Percentiles rank a stretch among this genome's conserved stretches.
These are phyloP conservation scores for Trichoderma gracile DNA, from an alignment of 2,329 filamentous ascomycete species.

Conservation along the genomic window DNA sequence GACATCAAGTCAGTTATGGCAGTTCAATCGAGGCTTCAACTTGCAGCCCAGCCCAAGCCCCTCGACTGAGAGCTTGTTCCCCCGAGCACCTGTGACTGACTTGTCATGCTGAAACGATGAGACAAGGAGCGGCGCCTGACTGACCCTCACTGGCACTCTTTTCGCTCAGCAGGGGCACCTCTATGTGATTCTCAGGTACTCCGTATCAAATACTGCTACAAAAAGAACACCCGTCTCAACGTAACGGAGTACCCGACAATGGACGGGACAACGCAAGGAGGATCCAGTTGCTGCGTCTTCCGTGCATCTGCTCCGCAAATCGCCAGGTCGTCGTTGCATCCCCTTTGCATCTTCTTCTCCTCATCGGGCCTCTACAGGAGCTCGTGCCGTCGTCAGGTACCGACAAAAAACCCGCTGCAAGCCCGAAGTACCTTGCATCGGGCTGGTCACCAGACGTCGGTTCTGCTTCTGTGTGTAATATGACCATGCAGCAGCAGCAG, in stretches of 20 bases:
- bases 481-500: not conserved
- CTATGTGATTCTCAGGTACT: slow-evolving; percentile 1
- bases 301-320: slow-evolving; percentile 3
- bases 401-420: not conserved
- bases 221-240: not conserved
- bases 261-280: not conserved
- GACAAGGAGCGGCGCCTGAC: slow-evolving; percentile 15
- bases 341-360: not conserved
- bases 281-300: not conserved
- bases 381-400: not conserved
- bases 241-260: slow-evolving; percentile 16
- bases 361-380: not conserved
- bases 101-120: not conserved
- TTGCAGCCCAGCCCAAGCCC: too few relatives aligned
- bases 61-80: too few relatives aligned
- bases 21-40: too few relatives aligned
- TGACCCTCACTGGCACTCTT: not conserved
- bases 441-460: slow-evolving; percentile 16
- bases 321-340: too few relatives aligned
- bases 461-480: not conserved
- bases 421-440: too few relatives aligned
- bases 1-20: too few relatives aligned
- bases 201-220: not conserved
- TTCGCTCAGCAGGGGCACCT: not conserved
- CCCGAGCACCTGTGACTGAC: too few relatives aligned